These are phyloP conservation scores for Termitomyces sp. DNA, from an alignment of 768 basidiomycete species.

Conservation along the genomic window DNA sequence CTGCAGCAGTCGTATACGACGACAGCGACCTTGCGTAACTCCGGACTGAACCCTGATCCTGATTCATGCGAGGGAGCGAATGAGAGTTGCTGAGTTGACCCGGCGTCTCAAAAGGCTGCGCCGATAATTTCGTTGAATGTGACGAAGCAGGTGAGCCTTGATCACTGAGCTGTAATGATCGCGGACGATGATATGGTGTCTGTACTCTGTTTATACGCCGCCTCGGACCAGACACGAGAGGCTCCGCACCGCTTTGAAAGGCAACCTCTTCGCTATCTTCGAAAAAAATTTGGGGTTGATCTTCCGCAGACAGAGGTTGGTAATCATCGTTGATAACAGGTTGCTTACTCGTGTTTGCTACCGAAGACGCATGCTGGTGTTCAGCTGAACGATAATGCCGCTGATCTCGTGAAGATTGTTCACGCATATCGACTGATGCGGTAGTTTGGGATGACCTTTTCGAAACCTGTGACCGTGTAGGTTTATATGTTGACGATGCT, in stretches of 20 bases:
- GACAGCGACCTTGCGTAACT: not conserved
- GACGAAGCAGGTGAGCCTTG: not conserved
- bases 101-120: constrained; percentile 25
- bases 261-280: not conserved
- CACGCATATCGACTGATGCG: not conserved
- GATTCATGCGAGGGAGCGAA: not conserved
- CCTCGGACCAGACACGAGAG: not conserved
- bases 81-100: not conserved
- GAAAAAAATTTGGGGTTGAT: not conserved
- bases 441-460: not conserved
- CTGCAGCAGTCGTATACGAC: not conserved
- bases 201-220: constrained; percentile 1
- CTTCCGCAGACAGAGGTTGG: not conserved
- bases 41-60: not conserved
- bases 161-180: not conserved
- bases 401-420: not conserved
- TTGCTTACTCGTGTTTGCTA: not conserved
- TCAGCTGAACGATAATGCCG: not conserved
- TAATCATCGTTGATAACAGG: not conserved
- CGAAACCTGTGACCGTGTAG: not conserved
- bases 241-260: not conserved
- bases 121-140: constrained; percentile 32
- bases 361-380: not conserved
- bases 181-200: constrained; percentile 2
- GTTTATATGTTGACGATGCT: not conserved